Conservation (phyloP, 768 basidiomycete species). For the Lentinula aciculospora region DNA sequence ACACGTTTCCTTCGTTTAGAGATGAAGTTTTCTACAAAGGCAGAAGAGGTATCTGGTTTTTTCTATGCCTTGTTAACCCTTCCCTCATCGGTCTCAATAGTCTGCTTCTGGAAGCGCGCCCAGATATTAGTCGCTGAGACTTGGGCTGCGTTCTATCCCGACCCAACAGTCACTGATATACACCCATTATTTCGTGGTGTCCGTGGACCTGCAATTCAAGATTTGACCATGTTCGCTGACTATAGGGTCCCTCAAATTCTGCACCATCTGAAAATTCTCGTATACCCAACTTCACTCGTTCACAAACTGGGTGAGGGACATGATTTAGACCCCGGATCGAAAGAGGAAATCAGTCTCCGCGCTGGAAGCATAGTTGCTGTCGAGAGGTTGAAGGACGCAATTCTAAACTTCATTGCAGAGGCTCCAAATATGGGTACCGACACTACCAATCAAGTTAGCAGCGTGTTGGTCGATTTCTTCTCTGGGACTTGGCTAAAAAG, state of each 20-base stretch:
- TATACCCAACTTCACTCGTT: constrained; percentile 62
- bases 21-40: constrained; percentile 61
- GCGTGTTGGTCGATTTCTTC: constrained; percentile 87
- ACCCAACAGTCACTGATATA: constrained; percentile 22
- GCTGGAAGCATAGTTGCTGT: constrained; percentile 77
- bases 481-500: constrained; percentile 84
- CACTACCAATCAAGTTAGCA: constrained; percentile 35
- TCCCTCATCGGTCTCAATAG: constrained; percentile 26
- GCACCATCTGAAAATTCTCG: constrained; percentile 73
- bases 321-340: constrained; percentile 47
- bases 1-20: constrained; percentile 70
- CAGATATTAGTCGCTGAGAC: constrained; percentile 90
- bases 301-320: constrained; percentile 38
- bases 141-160: constrained; percentile 88
- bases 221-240: constrained; percentile 92
- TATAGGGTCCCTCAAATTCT: constrained; percentile 90
- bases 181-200: constrained; percentile 73
- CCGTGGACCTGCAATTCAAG: constrained; percentile 52
- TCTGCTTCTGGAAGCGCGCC: constrained; percentile 84
- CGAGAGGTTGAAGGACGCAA: constrained; percentile 62
- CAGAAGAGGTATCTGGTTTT: constrained; percentile 50
- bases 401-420: constrained; percentile 31
- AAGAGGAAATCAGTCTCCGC: constrained; percentile 76
- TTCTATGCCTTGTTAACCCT: neutral
- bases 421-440: neutral